Percentiles rank a stretch among this genome's conserved stretches.
Conservation (phyloP, 1,284 basidiomycete genomes). For the Irpex sp. region DNA sequence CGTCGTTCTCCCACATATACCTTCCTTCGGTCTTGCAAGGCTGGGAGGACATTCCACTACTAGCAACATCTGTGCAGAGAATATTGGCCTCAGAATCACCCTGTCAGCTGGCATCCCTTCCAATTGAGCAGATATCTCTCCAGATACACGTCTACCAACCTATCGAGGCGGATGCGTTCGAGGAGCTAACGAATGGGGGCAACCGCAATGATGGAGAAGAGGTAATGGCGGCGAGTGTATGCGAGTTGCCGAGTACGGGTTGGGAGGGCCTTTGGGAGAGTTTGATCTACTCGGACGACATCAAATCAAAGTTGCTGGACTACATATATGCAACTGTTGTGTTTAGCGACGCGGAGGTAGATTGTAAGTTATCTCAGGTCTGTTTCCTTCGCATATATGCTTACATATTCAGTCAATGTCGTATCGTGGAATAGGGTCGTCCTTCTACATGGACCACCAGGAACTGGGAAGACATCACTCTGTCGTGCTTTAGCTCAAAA, state of each 20-base stretch:
- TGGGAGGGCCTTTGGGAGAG: conserved; percentile 93
- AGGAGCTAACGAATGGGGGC: conserved; percentile 72
- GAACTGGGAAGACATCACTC: conserved; percentile 96
- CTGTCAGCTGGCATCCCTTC: conserved; percentile 50
- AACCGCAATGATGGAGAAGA: conserved; percentile 68
- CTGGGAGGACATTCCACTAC: conserved; percentile 71
- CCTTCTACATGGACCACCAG: conserved; percentile 93
- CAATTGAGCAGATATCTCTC: conserved; percentile 56
- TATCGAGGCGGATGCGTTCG: conserved; percentile 62
- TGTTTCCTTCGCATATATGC: conserved; percentile 10
- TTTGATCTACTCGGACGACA: conserved; percentile 85
- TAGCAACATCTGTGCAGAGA: conserved; percentile 72
- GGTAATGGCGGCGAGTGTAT: conserved; percentile 83
- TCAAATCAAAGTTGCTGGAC: conserved; percentile 86
- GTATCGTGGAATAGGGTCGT: conserved; percentile 96
- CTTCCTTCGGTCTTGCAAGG: conserved; percentile 66
- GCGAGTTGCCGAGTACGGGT: conserved; percentile 76
- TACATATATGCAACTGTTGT: conserved; percentile 93
- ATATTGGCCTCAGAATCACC: conserved; percentile 74
- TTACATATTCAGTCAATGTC: conserved; percentile 63
- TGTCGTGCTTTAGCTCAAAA: conserved; percentile 96
- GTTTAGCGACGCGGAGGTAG: conserved; percentile 85
- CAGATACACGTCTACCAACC: conserved; percentile 89
- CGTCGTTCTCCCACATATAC: conserved; percentile 56
- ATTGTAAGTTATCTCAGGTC: conserved; percentile 53